These are phyloP conservation scores for Heritiera fomes DNA, from an alignment of 345 rosid genomes.

Conservation along the genomic window DNA sequence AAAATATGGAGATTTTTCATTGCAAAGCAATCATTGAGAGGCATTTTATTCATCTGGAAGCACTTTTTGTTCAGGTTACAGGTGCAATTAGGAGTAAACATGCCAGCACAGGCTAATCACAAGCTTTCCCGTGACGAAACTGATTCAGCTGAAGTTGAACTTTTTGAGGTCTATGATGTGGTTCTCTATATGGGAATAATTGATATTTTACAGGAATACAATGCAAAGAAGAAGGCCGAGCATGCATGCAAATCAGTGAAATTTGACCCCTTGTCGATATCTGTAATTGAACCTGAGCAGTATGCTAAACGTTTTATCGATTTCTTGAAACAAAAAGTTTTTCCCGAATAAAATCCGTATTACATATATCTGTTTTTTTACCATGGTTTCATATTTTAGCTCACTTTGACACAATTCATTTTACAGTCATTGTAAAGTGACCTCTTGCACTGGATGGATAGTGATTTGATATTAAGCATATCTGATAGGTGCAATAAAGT, in stretches of 20 bases:
- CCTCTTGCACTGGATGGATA: not conserved
- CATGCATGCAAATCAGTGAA: conserved; percentile 68
- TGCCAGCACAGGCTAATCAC: conserved; percentile 88
- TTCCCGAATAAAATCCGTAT: conserved; percentile 38
- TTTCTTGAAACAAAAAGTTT: conserved; percentile 66
- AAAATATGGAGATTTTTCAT: no score
- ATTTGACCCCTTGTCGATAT: conserved; percentile 60
- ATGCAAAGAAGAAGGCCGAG: conserved; percentile 72
- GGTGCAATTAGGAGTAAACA: conserved; percentile 92
- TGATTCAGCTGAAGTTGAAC: conserved; percentile 63
- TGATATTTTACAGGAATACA: conserved; percentile 87
- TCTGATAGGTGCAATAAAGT: not conserved
- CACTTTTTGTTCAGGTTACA: conserved; percentile 50
- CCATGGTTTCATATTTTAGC: conserved; percentile 8
- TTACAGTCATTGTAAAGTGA: conserved; percentile 23
- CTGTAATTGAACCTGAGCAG: conserved; percentile 62
- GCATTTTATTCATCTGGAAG: not conserved
- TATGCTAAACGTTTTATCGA: conserved; percentile 71
- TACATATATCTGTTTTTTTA: not conserved
- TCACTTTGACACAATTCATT: not conserved
- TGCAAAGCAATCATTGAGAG: not conserved
- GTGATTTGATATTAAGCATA: not conserved
- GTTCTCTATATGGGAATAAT: conserved; percentile 92
- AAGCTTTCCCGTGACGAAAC: conserved; percentile 51
- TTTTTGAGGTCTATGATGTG: conserved; percentile 82